phyloP scores from a whole-genome alignment of 345 rosid genomes.

The Aquilaria malaccensis region DNA sequence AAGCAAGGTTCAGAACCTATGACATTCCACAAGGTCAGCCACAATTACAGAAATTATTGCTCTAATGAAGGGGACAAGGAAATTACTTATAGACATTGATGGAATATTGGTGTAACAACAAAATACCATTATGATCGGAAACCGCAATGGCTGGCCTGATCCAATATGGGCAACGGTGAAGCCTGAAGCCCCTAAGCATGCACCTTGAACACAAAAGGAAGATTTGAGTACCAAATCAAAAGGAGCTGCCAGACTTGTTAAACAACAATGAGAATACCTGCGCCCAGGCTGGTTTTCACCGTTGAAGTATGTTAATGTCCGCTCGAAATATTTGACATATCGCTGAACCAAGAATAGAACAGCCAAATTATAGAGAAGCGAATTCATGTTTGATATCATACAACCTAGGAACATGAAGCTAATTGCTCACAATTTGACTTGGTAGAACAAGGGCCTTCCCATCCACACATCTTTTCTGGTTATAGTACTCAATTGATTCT shows the following conservation, averaged over 20 bases:
- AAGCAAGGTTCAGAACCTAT: too few relatives aligned
- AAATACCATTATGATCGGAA: slow-evolving; percentile 65
- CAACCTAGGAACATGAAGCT: not conserved
- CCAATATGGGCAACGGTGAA: slow-evolving; percentile 87
- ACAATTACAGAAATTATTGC: too few relatives aligned
- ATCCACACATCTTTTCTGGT: slow-evolving; percentile 81
- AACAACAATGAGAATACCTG: slow-evolving; percentile 32
- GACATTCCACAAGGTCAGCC: too few relatives aligned
- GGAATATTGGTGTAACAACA: not conserved
- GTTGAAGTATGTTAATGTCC: slow-evolving; percentile 62
- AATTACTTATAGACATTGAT: too few relatives aligned
- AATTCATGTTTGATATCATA: slow-evolving; percentile 3
- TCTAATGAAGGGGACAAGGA: too few relatives aligned
- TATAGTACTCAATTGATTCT: slow-evolving; percentile 82
- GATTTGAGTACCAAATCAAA: slow-evolving; percentile 10
- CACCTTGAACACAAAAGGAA: slow-evolving; percentile 36
- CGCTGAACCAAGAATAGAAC: slow-evolving; percentile 32
- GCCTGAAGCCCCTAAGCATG: slow-evolving; percentile 88
- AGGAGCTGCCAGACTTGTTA: slow-evolving; percentile 1
- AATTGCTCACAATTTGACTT: slow-evolving; percentile 70
- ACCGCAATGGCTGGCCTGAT: slow-evolving; percentile 76
- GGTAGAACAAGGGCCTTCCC: slow-evolving; percentile 85
- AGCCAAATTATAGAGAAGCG: not conserved
- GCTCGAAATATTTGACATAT: slow-evolving; percentile 79
- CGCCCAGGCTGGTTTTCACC: slow-evolving; percentile 81